Evolutionary conservation across 2,329 filamentous ascomycete species (phyloP).

Genomic region (Diaporthe eres): DNA sequence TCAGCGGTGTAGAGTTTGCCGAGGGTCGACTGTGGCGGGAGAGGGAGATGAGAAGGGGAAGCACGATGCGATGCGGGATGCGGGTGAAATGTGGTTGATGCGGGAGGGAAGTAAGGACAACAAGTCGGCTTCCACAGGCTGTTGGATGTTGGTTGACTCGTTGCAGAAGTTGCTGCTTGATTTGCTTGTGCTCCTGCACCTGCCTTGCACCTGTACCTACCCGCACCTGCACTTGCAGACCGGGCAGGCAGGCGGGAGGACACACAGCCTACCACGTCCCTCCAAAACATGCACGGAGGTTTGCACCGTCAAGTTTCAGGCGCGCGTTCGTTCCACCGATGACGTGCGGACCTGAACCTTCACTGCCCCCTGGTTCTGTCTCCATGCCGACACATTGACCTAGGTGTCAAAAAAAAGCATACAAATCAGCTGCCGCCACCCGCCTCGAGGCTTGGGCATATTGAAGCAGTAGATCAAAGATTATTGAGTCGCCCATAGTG

Average conservation of each 20-base stretch:
- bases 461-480: not conserved
- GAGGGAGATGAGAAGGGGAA: not conserved
- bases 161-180: slow-evolving; percentile 7
- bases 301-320: slow-evolving; percentile 16
- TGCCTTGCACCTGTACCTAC: not conserved
- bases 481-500: not conserved
- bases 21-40: slow-evolving; percentile 11
- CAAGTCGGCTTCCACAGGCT: not conserved
- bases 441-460: not conserved
- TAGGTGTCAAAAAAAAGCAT: not conserved
- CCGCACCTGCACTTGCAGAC: not conserved
- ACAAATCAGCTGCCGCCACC: not conserved
- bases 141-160: slow-evolving; percentile 31
- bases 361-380: too few relatives aligned
- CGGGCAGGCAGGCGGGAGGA: not conserved
- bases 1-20: slow-evolving; percentile 1
- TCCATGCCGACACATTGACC: not conserved
- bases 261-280: not conserved
- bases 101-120: not conserved
- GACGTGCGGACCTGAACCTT: slow-evolving; percentile 17
- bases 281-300: slow-evolving; percentile 22
- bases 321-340: slow-evolving; percentile 13
- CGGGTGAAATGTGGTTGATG: not conserved
- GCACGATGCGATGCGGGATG: not conserved
- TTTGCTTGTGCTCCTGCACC: slow-evolving; percentile 12